Base-by-base conservation (phyloP, 1,284 basidiomycete species). In the Salmacisia buchloeana region DNA sequence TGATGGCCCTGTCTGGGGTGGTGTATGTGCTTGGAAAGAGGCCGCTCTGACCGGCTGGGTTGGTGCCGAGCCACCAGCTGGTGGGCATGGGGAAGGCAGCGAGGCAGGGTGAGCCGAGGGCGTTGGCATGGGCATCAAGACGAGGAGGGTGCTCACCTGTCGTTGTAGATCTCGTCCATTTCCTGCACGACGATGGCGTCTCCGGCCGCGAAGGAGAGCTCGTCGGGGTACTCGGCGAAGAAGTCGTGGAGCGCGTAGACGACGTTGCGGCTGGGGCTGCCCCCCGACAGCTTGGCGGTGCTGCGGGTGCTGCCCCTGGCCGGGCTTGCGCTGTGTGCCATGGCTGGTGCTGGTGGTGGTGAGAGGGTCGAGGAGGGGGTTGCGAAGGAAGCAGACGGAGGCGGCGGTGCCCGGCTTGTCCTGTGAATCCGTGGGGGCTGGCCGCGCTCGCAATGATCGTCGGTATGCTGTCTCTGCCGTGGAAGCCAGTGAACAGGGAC, bases 1-100 rank as follows among this genome's bases (percentile, higher is more conserved):
- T 74, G 13, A 70, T 66, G 21, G 63, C 67, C 41, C 67, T 61
- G 60, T 79, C 75, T 57, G 68, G 60, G 27, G 77, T 77, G 2
- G 93, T 96, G 80, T 97, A 97, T 66, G 87, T 89, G 72, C 90
- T 86, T 2, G 94, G 96, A 77, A 97, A 98, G 9, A 98, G 83
- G 7, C 94, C 94, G 33, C 86, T 83, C 78, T 89, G 88, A 5
- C 93, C 94, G 31, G 85, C 83, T 15, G 85, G 80, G 80, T 94
- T 96, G 45, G 89, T 88, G 39, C 94, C 94, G 89, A 93, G 81
- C 39, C 27, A 36, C 33, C 27, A 46, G 25, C 59, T 54, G 27
- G 15, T 13, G 29, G 33, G 35, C 27, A 12, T 23, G 21, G 23
- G 9, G 36, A 33, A 1, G 34, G 34, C 15, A 34, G 63, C 59